A percentile compares a stretch with the other conserved stretches of the same genome.
Evolutionary conservation across 1,284 basidiomycete genomes (phyloP).

Genomic region (Microbotryomycetes sp.): DNA sequence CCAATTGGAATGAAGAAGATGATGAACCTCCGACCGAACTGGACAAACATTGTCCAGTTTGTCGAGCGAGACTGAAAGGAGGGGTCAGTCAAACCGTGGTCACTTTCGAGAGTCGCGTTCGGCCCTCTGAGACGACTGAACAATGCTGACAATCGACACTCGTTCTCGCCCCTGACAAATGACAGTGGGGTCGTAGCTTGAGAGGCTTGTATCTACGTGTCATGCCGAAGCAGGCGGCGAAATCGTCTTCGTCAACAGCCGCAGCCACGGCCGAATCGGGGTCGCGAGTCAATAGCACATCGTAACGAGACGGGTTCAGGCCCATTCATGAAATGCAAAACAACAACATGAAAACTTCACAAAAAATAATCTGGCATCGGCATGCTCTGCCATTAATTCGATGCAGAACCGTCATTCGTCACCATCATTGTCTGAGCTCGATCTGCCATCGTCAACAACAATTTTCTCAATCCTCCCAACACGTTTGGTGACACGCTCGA

Average conservation of each 20-base stretch:
- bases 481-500: background rate
- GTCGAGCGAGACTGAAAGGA: conserved; percentile 21
- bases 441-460: background rate
- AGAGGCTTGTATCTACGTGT: background rate
- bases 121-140: too few relatives aligned
- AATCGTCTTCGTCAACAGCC: too few relatives aligned
- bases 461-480: background rate
- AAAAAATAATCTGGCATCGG: too few relatives aligned
- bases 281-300: too few relatives aligned
- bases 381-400: too few relatives aligned
- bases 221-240: background rate
- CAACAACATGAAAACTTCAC: too few relatives aligned
- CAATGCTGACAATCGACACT: too few relatives aligned
- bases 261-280: too few relatives aligned
- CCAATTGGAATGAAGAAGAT: background rate
- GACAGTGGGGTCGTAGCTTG: background rate
- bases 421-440: background rate
- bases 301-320: too few relatives aligned
- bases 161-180: too few relatives aligned
- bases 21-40: conserved; percentile 12
- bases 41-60: conserved; percentile 31
- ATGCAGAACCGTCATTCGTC: too few relatives aligned
- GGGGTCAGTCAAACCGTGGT: conserved; percentile 3
- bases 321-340: too few relatives aligned
- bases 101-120: background rate